Base-by-base conservation (phyloP, 805 yeast species). In the Spathaspora sp. region DNA sequence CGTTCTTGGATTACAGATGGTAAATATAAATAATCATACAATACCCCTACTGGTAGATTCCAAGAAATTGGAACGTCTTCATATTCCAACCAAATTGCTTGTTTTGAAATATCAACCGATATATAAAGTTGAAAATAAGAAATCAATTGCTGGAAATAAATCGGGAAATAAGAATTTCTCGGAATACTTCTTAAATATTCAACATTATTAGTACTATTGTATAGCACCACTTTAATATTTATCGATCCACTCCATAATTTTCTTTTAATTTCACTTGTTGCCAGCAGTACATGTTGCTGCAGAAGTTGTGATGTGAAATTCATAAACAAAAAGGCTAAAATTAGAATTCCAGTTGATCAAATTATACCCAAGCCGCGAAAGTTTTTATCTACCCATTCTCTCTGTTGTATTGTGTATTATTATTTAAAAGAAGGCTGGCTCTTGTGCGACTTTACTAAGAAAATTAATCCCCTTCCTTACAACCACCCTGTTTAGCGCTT, bases 1-100 rank as follows among this genome's bases (percentile, higher is more conserved):
- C 46, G 6, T 32, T 57, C 55, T 8, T 55, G 55, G 1, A 45
- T 43, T 44, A 45, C 44, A 28, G 58, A 48, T 19, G 74, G 63
- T 1, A 73, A 70, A n/a, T 72, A 67, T 51, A 79, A 60, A 8
- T 73, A 67, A 58, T 89, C 96, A 60, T 77, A 82, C 1, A 84
- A 64, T 4, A 86, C 67, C 0, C 96, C 96, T 1, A 85, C 65
- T 0, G 97, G 97, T 55, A 81, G 71, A 56, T 87, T 82, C 96
- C 97, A 90, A 47, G 78, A 75, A 29, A 91, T 55, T 0, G 94
- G 90, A 1, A 76, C 82, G 4, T 69, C 77, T 31, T 84, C 85
- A 60, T 73, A 78, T 55, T 82, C 89, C 35, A 89, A 72, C 96
- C 96, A 90, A 68, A 70, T 49, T 1, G 69, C 65, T 45, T 55